Conservation (phyloP, 2,329 filamentous ascomycete species). For the Aspergillus brasiliensis region DNA sequence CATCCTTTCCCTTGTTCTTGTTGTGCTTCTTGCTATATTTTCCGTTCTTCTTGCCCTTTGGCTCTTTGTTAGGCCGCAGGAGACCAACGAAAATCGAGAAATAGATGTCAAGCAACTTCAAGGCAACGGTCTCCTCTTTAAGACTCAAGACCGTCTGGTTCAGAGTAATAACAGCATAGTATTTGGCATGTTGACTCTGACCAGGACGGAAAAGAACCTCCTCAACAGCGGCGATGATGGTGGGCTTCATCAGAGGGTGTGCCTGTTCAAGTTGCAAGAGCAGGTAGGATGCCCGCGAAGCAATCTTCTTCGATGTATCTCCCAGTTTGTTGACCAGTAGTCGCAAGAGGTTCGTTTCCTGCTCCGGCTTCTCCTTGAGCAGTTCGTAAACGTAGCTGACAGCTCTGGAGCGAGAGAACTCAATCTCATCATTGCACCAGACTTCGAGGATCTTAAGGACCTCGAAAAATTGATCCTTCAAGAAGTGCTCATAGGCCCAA, state of each 20-base stretch:
- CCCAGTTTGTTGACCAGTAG: slow-evolving; percentile 95
- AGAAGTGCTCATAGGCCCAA: slow-evolving; percentile 93
- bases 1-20: slow-evolving; percentile 55
- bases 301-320: slow-evolving; percentile 92
- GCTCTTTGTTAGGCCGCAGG: slow-evolving; percentile 64
- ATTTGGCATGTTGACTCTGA: slow-evolving; percentile 85
- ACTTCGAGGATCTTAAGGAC: slow-evolving; percentile 86
- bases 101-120: slow-evolving; percentile 83
- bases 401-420: slow-evolving; percentile 84
- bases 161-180: slow-evolving; percentile 93
- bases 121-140: slow-evolving; percentile 79
- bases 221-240: slow-evolving; percentile 83
- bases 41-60: slow-evolving; percentile 34
- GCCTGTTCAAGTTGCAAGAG: slow-evolving; percentile 86
- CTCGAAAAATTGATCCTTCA: slow-evolving; percentile 92
- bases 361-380: slow-evolving; percentile 92
- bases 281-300: slow-evolving; percentile 88
- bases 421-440: slow-evolving; percentile 94
- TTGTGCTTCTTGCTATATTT: slow-evolving; percentile 42
- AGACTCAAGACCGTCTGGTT: slow-evolving; percentile 92
- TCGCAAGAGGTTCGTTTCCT: slow-evolving; percentile 89
- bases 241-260: slow-evolving; percentile 90
- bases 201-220: slow-evolving; percentile 85
- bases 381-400: slow-evolving; percentile 91
- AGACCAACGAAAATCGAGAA: slow-evolving; percentile 85